Base-by-base conservation (phyloP, 2,329 filamentous ascomycete genomes). In the Fusarium acutatum region DNA sequence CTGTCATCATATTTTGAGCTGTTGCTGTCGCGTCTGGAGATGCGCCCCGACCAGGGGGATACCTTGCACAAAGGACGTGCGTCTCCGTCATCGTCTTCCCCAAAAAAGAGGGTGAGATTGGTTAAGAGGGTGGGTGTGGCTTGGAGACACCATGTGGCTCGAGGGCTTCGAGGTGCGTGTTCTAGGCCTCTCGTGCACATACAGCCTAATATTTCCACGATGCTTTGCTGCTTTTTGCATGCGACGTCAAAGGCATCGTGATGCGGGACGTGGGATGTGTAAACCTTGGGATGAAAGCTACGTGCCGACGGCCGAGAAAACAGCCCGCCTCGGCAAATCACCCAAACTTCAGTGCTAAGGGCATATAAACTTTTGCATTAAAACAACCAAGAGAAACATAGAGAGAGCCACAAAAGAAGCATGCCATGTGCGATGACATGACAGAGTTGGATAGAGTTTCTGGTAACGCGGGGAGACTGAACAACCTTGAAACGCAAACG, bases 71-170 rank as follows among this genome's bases (percentile, higher is more conserved):
- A 40, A 24, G 38, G 44, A 41, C 43, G 40, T 69, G 57, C 47
- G 20, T 53, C 44, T 68, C 71, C 71, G 71, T 74, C 71, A 71
- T 67, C 26, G 38, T 56, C 44, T 17, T 32, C 18, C 37, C 32
- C 30, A n/a, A n/a, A 61, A 38, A 59, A 70, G 54, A 38, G 38
- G 38, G 53, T 43, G 24, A 64, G 60, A 69, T 58, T 69, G 57
- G 30, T 50, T 13, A 32, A 43, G 46, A n/a, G 17, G 37, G 63
- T 47, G 54, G 54, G 43, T 60, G 58, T 64, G 52, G 67, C 66
- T 64, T 61, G 28, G 14, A 32, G 28, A 58, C 57, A 60, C 60
- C 70, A 60, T 73, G 71, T 70, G 70, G 70, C 71, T 73, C 67
- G 53, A 47, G 40, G 56, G 41, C 56, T 59, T 73, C 66, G 57